Conservation (phyloP, 495 filamentous ascomycete genomes). For the Trichoderma parareesei region DNA sequence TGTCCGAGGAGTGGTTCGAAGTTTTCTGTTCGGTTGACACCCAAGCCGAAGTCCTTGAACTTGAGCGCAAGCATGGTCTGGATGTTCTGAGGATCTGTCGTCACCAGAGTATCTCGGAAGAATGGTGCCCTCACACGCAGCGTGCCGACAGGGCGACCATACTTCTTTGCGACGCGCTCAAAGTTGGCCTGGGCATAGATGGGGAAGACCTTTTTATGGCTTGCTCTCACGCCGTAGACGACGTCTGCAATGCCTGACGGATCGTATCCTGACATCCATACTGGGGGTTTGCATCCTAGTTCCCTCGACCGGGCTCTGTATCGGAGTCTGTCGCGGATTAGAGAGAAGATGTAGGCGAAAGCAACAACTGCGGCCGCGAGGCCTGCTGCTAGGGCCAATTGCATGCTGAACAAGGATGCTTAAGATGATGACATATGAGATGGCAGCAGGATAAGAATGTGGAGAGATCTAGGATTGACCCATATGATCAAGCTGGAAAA, state of each 20-base stretch:
- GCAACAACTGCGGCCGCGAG: not conserved
- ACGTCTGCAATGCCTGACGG: not conserved
- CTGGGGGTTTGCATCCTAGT: not conserved
- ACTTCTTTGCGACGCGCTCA: not conserved
- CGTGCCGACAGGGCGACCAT: not conserved
- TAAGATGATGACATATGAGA: not conserved
- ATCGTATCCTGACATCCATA: not conserved
- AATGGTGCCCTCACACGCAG: not conserved
- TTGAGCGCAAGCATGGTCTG: conserved; percentile 52
- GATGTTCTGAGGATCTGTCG: conserved; percentile 55
- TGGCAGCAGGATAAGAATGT: too few relatives aligned
- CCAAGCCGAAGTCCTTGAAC: conserved; percentile 54
- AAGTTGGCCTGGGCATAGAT: not conserved
- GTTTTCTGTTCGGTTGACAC: conserved; percentile 33
- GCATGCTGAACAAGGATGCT: not conserved
- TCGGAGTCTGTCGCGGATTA: not conserved
- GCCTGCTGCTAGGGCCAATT: not conserved
- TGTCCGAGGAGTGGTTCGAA: conserved; percentile 53
- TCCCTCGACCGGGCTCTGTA: not conserved
- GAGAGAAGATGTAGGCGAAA: not conserved
- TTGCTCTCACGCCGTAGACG: not conserved
- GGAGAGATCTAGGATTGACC: too few relatives aligned
- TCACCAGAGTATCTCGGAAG: conserved; percentile 32
- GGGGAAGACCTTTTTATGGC: not conserved
- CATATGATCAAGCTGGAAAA: too few relatives aligned